Conservation (phyloP, 805 yeast genomes). For the Kockiozyma suomiensis region DNA sequence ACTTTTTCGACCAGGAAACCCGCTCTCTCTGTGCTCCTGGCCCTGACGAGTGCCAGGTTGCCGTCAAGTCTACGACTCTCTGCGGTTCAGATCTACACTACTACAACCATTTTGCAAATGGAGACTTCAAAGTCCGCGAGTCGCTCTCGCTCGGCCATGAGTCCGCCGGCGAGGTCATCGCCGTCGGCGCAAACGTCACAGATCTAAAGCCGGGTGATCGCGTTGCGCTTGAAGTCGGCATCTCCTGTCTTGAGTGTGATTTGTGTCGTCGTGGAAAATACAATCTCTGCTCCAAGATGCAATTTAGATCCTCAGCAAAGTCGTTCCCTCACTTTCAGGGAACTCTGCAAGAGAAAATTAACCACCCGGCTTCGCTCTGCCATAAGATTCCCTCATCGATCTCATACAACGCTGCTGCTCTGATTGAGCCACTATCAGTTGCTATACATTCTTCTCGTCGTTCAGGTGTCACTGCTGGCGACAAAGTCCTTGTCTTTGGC, state of each 20-base stretch:
- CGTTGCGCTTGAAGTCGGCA: constrained; percentile 84
- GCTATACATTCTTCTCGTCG: constrained; percentile 75
- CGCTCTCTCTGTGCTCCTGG: constrained; percentile 25
- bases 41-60: constrained; percentile 34
- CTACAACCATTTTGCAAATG: constrained; percentile 32
- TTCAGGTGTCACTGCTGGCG: constrained; percentile 62
- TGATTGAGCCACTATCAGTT: constrained; percentile 81
- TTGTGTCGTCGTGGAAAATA: constrained; percentile 84
- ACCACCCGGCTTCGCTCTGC: constrained; percentile 65
- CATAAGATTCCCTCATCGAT: constrained; percentile 65
- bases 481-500: constrained; percentile 69
- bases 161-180: constrained; percentile 68
- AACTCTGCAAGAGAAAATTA: constrained; percentile 82
- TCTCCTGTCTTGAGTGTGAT: constrained; percentile 73
- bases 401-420: constrained; percentile 73
- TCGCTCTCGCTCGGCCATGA: constrained; percentile 87
- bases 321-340: constrained; percentile 84
- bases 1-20: constrained; percentile 17
- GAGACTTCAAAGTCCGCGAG: constrained; percentile 52
- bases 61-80: constrained; percentile 31
- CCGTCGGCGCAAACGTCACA: constrained; percentile 64
- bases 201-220: constrained; percentile 69
- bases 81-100: constrained; percentile 38
- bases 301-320: constrained; percentile 64
- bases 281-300: constrained; percentile 78